Base-by-base conservation (phyloP, 163 green algal species). In the Chlamydomonas reinhardtii region DNA sequence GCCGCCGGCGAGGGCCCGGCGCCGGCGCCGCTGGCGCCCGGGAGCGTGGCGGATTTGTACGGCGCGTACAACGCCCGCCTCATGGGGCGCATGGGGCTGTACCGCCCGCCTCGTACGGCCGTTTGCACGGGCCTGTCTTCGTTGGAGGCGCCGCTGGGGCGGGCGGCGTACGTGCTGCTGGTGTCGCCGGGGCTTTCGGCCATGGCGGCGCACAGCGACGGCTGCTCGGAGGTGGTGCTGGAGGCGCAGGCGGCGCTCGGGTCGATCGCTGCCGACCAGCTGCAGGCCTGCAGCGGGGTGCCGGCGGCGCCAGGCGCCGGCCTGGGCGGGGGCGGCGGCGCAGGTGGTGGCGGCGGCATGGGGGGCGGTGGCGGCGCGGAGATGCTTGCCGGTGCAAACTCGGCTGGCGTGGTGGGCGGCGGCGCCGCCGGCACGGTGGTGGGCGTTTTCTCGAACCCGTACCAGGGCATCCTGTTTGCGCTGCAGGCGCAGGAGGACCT, bases 401-500 rank as follows among this genome's bases (percentile, higher is more conserved):
- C 48, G 48, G 48, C 48, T 9, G 48, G 48, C 48, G 48, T 56
- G 48, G 48, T 56, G 48, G 68, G 11, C 34, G 79, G 79, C 79
- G 24, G 65, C n/a, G 39, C 72, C n/a, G 72, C 72, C 27, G 72
- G 39, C 39, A 29, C 39, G 1, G 61, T 82, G 24, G 82, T 62
- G 34, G 82, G 72, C 39, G 82, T 43, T 29, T 87, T 87, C 62
- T 31, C n/a, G 2, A 87, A 87, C 72, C 82, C 82, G 16, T 87
- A 82, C 61, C 71, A 87, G 61, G 82, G 72, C 8, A 82, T 87
- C 73, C 61, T 87, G 35, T 87, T 73, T 62, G 82, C 82, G 27
- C 17, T 87, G 39, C 82, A 87, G 37, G 59, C 72, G 27, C 82
- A 87, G 72, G 82, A 87, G 61, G 82, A 87, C 61, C 61, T 87